Percentiles rank a stretch among this genome's conserved stretches.
phyloP scores from a whole-genome alignment of 306 rosid genomes.

The Ormosia semicastrata region DNA sequence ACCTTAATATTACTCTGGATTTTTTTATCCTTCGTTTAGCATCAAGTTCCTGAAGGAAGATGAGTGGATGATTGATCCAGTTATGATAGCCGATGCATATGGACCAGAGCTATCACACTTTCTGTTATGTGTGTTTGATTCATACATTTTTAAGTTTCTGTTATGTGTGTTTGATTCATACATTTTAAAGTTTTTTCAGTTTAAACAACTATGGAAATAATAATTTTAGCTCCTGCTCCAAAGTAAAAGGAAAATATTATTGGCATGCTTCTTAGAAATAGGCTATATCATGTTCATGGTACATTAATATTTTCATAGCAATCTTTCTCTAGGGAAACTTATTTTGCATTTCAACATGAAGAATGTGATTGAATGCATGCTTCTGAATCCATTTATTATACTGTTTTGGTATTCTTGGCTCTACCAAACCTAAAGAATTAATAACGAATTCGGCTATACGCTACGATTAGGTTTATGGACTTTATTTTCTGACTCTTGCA shows the following conservation, averaged over 20 bases:
- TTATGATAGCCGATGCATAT: conserved; percentile 77
- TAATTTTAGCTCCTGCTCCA: neutral
- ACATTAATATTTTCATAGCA: neutral
- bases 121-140: neutral
- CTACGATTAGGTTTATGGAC: neutral
- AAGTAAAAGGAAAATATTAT: neutral
- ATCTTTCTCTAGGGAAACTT: no score
- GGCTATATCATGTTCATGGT: neutral
- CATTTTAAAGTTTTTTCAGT: no score
- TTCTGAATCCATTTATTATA: neutral
- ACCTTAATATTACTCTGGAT: neutral
- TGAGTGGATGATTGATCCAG: conserved; percentile 90
- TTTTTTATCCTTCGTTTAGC: conserved; percentile 45
- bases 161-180: no score
- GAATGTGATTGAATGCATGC: conserved; percentile 2
- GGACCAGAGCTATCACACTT: conserved; percentile 76
- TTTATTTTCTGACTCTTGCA: neutral
- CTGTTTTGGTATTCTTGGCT: neutral
- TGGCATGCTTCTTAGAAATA: conserved; percentile 13
- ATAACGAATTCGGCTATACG: neutral
- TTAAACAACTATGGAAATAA: neutral
- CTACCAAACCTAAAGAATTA: neutral
- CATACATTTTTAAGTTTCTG: neutral
- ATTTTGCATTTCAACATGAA: no score
- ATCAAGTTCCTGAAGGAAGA: conserved; percentile 71